Percentiles rank a stretch among this genome's conserved stretches.
phyloP scores from a whole-genome alignment of 768 basidiomycete species.

The Pilatotrama ljubarskyi region DNA sequence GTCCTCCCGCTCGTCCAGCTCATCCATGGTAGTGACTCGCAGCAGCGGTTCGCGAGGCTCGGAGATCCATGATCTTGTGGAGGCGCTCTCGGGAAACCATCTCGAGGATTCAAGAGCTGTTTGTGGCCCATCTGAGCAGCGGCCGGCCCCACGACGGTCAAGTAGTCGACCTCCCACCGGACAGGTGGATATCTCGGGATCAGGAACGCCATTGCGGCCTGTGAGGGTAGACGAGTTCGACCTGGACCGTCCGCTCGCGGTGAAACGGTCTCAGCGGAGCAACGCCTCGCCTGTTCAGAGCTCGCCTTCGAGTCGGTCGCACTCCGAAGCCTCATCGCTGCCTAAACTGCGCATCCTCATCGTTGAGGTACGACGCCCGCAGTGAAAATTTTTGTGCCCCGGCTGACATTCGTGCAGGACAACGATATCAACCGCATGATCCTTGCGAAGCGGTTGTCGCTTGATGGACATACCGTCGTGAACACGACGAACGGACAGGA shows the following conservation, averaged over 20 bases:
- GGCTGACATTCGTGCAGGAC: conserved; percentile 44
- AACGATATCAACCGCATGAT: conserved; percentile 75
- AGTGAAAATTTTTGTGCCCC: not conserved
- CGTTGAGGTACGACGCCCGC: conserved; percentile 55
- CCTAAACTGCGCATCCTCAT: conserved; percentile 51
- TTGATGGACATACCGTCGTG: conserved; percentile 66
- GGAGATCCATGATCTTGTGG: conserved; percentile 43
- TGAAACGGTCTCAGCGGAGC: not conserved
- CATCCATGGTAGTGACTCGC: conserved; percentile 11
- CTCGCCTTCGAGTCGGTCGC: not conserved
- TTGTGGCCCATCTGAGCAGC: no score
- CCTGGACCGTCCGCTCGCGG: not conserved
- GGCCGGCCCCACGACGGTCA: not conserved
- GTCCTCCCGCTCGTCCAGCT: conserved; percentile 5
- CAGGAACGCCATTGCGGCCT: conserved; percentile 35
- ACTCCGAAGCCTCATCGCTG: not conserved
- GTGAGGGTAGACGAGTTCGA: conserved; percentile 34
- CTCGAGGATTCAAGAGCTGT: not conserved
- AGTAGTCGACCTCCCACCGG: not conserved
- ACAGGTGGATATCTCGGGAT: conserved; percentile 24
- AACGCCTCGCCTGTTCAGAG: not conserved
- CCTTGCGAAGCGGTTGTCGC: conserved; percentile 62
- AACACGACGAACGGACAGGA: conserved; percentile 77
- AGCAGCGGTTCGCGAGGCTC: conserved; percentile 30
- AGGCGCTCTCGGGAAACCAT: conserved; percentile 41